Base-by-base conservation (phyloP, 1,284 basidiomycete species). In the Ustilago trichophora region DNA sequence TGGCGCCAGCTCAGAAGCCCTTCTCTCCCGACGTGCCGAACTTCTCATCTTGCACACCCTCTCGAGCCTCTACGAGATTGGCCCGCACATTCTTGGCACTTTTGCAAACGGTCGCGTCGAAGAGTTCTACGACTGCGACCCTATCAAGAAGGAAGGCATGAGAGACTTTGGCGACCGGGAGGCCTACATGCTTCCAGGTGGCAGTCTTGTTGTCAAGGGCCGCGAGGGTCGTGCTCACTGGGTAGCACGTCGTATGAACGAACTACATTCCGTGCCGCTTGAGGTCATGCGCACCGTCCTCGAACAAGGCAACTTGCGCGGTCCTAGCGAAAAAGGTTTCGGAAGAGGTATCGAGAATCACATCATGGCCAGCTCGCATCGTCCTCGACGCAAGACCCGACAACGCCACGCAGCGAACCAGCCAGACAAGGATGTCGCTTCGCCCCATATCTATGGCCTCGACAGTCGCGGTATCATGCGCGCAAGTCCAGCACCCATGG, bases 91-190 rank as follows among this genome's bases (percentile, higher is more conserved):
- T 15, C 66, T 80, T 16, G 78, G 78, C 36, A 80, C 78, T 1
- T 80, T 80, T 58, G 77, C 75, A 27, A 80, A 80, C 32, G 78
- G 78, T 22, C 66, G 78, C 22, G 76, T 80, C 31, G 78, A 80
- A 43, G 75, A 79, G 43, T 79, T 73, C 40, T 80, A 77, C 54
- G 68, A 77, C 16, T 78, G 77, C 59, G 75, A 75, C 12, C 64
- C 77, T 22, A 75, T 80, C 54, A 46, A 77, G 29, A 68, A 67
- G 41, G 72, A 69, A 8, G 77, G 75, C 10, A 72, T 80, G 57
- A 46, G 78, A 11, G 76, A 79, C 36, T 59, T 80, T 27, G 74
- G 76, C 11, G 58, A 72, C 12, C 38, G 73, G 16, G 72, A 65
- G 22, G 60, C 60, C 1, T 62, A 55, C 47, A 73, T 72, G 50